Evolutionary conservation across 1,139 yeast genomes (phyloP), one percentile per base, ranked within the genome.

Genomic region (Pichia sp.): DNA sequence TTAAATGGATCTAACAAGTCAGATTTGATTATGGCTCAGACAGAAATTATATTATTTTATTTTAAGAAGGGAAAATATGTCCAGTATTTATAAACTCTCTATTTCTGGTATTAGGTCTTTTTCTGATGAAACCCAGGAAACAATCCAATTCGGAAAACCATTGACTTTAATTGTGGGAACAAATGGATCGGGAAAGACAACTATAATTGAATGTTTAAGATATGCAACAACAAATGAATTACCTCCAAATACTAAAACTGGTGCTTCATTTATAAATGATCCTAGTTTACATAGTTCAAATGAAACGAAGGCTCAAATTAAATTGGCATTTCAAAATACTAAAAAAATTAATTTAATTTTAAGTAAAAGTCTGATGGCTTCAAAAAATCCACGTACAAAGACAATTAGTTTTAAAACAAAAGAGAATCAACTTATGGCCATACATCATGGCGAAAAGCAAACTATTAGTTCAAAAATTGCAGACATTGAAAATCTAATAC

Each of bases 151-250:
- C 64, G 92, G 92, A 10, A 78, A 78, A 39, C 99, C 99, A 0
- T 66, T 94, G 57, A 94, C 98, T 0, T 70, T 94, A 45, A 92
- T 94, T 48, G 96, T 95, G 41, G 99, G 99, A 0, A 87, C 86
- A 49, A 94, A 94, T 66, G 99, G 98, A 35, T 84, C 96, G 34
- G 99, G 99, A n/a, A 94, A 94, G 62, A 94, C 99, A 51, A 90
- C 98, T 1, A 82, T 94, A 45, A 94, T 94, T 51, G 99, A 94
- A 63, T 89, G 97, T 61, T 69, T 94, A 49, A 80, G 89, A 59
- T 92, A 90, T 62, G 94, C 95, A 23, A 87, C 98, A 11, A 92
- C 98, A 0, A 98, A 98, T 6, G 94, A 85, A 58, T 68, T 90
- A 50, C 99, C 99, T 0, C 98, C 98, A 3, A 90, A 90, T 59